These are phyloP conservation scores for Sesbania bispinosa DNA, from an alignment of 306 rosid species.

Conservation along the genomic window DNA sequence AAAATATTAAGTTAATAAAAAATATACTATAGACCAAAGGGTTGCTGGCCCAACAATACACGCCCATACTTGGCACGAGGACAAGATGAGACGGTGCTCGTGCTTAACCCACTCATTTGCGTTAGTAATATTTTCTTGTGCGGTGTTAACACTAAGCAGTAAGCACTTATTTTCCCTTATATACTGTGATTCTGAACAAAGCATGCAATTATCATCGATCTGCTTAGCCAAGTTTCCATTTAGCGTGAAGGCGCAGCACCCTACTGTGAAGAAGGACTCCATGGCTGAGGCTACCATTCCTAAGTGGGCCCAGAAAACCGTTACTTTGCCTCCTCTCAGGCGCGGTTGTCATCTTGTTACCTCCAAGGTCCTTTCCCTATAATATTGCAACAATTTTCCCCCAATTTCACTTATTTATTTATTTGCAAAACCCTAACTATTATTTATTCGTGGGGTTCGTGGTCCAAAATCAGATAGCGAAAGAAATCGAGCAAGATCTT, in stretches of 20 bases:
- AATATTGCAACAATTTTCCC: neutral
- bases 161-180: too few species aligned
- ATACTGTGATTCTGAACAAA: too few species aligned
- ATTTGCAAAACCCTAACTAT: constrained; percentile 31
- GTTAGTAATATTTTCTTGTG: too few species aligned
- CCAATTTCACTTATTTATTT: neutral
- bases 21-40: too few species aligned
- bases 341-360: constrained; percentile 96
- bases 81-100: too few species aligned
- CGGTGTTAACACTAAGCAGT: too few species aligned
- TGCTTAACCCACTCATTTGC: too few species aligned
- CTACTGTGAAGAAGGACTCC: constrained; percentile 27
- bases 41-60: too few species aligned
- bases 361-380: constrained; percentile 53
- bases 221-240: constrained; percentile 15
- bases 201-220: constrained; percentile 33
- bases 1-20: too few species aligned
- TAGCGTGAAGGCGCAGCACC: constrained; percentile 29
- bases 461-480: constrained; percentile 49
- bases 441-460: too few species aligned
- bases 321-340: constrained; percentile 59
- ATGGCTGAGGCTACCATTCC: constrained; percentile 56
- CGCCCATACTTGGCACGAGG: too few species aligned
- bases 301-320: constrained; percentile 93
- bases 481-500: constrained; percentile 77